These are phyloP conservation scores for Umbellularia californica DNA, from an alignment of 164 flowering plant species.

Conservation along the genomic window DNA sequence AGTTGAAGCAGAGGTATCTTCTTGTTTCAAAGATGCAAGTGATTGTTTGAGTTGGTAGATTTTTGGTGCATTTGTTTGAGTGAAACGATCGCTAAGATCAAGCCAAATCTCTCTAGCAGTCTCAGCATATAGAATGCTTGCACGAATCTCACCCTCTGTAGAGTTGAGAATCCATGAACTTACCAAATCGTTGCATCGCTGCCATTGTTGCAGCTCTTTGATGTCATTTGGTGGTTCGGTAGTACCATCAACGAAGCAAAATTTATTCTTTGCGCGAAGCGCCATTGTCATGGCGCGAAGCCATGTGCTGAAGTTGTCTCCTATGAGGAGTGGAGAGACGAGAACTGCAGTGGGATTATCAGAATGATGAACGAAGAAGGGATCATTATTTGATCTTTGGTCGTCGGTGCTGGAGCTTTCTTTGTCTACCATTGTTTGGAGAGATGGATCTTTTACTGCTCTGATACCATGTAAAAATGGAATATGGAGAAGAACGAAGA, in stretches of 20 bases:
- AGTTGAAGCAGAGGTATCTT: neutral
- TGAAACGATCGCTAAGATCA: neutral
- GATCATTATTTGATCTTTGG: no score
- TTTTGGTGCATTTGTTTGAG: neutral
- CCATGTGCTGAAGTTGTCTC: slow-evolving; percentile 4
- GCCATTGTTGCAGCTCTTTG: neutral
- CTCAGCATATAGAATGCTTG: neutral
- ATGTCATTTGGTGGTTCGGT: neutral
- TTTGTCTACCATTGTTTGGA: no score
- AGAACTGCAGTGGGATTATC: no score
- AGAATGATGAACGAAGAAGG: no score
- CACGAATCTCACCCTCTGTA: neutral
- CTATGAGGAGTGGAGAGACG: no score
- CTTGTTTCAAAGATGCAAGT: neutral
- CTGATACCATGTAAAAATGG: no score
- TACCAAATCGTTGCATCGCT: neutral
- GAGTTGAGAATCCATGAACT: neutral
- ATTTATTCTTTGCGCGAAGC: neutral
- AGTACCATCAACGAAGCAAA: neutral
- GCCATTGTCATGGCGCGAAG: slow-evolving; percentile 2
- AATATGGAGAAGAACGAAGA: no score
- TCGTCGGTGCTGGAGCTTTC: no score
- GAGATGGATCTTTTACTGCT: no score
- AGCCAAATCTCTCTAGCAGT: neutral
- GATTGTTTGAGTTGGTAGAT: neutral